phyloP scores from a whole-genome alignment of 441 rosid genomes.

The Populus tomentosa region DNA sequence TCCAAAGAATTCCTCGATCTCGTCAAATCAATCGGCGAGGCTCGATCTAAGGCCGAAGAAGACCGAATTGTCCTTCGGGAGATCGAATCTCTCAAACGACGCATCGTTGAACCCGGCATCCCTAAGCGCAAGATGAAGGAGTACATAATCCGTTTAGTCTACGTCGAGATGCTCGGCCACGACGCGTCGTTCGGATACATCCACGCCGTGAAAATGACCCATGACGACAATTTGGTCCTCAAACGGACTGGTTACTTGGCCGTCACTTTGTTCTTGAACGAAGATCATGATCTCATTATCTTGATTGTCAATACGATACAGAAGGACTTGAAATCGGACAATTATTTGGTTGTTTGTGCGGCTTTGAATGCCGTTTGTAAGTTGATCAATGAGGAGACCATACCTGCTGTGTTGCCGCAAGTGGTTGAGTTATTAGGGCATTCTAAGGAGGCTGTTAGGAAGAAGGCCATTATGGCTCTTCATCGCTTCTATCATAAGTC shows the following conservation, averaged over 20 bases:
- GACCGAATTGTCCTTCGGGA: conserved; percentile 86
- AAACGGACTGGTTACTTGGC: conserved; percentile 97
- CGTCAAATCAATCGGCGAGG: conserved; percentile 96
- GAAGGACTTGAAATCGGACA: conserved; percentile 94
- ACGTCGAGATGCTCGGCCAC: conserved; percentile 98
- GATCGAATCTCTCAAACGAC: conserved; percentile 87
- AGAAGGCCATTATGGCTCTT: conserved; percentile 94
- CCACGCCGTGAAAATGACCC: conserved; percentile 99
- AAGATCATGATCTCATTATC: conserved; percentile 91
- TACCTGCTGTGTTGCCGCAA: conserved; percentile 92
- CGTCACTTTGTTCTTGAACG: conserved; percentile 83
- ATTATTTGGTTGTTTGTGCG: conserved; percentile 79
- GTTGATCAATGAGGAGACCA: conserved; percentile 96
- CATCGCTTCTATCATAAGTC: conserved; percentile 89
- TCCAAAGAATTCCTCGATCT: conserved; percentile 96
- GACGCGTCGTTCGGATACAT: conserved; percentile 97
- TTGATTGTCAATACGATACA: conserved; percentile 94
- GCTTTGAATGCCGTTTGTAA: conserved; percentile 87
- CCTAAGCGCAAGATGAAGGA: conserved; percentile 97
- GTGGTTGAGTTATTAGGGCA: conserved; percentile 78
- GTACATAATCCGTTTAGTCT: conserved; percentile 77
- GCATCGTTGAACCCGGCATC: conserved; percentile 77
- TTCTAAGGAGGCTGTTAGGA: conserved; percentile 87
- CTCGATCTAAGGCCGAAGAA: conserved; percentile 98
- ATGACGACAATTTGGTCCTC: conserved; percentile 68